A percentile compares a stretch with the other conserved stretches of the same genome.
These are phyloP conservation scores for Coprinopsis cinerea DNA, from an alignment of 768 basidiomycete genomes.

Conservation along the genomic window DNA sequence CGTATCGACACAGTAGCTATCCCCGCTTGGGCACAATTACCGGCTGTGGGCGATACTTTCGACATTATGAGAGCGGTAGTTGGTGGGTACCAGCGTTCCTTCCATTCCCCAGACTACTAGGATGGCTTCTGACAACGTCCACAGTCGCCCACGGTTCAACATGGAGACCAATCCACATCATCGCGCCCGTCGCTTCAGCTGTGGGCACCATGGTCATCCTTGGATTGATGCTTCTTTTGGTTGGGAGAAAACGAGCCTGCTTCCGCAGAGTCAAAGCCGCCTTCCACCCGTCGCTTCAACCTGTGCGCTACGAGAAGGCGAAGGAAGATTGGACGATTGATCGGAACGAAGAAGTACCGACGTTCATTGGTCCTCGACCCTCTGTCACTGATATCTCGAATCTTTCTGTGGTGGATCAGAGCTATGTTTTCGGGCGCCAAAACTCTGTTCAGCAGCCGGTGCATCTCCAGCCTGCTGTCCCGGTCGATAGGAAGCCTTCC, in stretches of 20 bases:
- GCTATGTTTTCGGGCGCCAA: too few relatives aligned
- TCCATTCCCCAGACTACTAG: neutral
- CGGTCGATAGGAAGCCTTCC: too few relatives aligned
- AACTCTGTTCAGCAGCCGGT: neutral
- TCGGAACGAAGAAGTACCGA: neutral
- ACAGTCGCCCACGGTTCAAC: neutral
- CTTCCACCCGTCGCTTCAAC: neutral
- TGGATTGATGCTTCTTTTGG: neutral
- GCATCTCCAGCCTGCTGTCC: too few relatives aligned
- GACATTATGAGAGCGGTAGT: conserved; percentile 3
- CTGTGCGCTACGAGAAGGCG: conserved; percentile 6
- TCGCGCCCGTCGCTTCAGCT: conserved; percentile 4
- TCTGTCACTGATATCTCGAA: neutral
- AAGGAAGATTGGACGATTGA: conserved; percentile 10
- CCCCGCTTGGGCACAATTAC: conserved; percentile 1
- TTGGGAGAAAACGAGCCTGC: neutral
- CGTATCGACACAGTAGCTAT: neutral
- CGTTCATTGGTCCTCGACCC: neutral
- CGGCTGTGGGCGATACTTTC: conserved; percentile 2
- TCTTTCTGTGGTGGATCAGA: neutral
- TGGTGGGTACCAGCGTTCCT: neutral
- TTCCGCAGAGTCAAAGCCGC: neutral
- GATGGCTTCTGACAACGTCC: neutral
- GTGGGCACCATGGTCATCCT: neutral
- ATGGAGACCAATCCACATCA: conserved; percentile 4